Evolutionary conservation across 2,329 filamentous ascomycete genomes (phyloP), one percentile per base, ranked within the genome.

Genomic region (Arachnopeziza araneosa): DNA sequence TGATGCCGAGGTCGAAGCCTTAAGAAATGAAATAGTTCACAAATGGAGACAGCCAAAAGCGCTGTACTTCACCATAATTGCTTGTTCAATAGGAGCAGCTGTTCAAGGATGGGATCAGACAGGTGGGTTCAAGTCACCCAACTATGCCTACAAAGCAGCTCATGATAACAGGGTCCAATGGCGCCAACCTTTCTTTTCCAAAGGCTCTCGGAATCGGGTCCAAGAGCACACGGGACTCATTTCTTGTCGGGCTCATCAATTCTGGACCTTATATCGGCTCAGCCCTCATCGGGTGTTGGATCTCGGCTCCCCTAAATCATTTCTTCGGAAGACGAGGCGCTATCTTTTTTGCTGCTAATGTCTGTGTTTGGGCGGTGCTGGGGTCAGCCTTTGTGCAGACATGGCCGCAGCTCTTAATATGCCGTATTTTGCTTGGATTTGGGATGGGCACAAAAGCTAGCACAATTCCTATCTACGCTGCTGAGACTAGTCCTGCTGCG

Each of bases 231-330:
- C 72, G 71, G 50, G 80, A 85, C 67, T 75, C 76, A 22, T 84
- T 82, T 78, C 75, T 86, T 26, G 76, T 85, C 30, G 85, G 84
- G 49, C 70, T 85, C 2, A 76, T 88, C 59, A 87, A 87, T 60
- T 70, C 77, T 22, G 75, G 70, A n/a, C 72, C 77, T 60, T 74
- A 76, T 64, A 68, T 78, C 60, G 72, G 70, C 62, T 78, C 74
- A 49, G 80, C 80, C 0, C 82, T 86, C 57, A 76, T 85, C 55
- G 80, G 79, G 21, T 75, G 80, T 60, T 87, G 84, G 84, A 73
- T 85, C 6, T 85, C 84, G 0, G 84, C 87, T 57, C 84, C 85
- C 1, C 66, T 84, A 12, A 89, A 89, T 67, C 74, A 81, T 50
- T 74, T 73, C 14, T 66, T 85, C 24, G 85, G 84, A 48, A 83